These are phyloP conservation scores for Termitomyces sp. DNA, from an alignment of 768 basidiomycete genomes.

Conservation along the genomic window DNA sequence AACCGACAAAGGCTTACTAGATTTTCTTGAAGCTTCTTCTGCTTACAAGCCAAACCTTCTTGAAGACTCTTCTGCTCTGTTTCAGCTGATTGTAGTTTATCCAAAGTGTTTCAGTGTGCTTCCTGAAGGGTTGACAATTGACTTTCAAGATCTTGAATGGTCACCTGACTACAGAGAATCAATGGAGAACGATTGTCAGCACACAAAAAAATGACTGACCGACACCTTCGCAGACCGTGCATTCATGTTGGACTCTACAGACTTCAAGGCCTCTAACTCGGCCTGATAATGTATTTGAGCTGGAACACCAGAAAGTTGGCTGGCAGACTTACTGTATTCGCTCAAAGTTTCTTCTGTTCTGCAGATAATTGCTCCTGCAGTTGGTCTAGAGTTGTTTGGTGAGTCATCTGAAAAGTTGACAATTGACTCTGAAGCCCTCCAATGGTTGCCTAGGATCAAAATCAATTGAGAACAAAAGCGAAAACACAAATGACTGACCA, in stretches of 20 bases:
- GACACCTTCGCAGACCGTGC: too few species aligned
- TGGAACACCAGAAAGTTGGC: too few species aligned
- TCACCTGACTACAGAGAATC: too few species aligned
- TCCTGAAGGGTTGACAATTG: not conserved
- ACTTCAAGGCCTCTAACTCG: too few species aligned
- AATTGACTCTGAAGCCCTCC: not conserved
- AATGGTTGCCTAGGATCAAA: not conserved
- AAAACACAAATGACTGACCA: not conserved
- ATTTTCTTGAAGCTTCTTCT: not conserved
- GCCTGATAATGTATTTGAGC: too few species aligned
- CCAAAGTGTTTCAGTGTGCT: too few species aligned
- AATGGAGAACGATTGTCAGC: too few species aligned
- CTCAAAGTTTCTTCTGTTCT: not conserved
- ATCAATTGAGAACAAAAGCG: not conserved
- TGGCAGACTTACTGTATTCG: not conserved
- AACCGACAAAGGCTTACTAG: not conserved
- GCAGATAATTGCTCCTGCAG: not conserved
- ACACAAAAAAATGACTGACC: too few species aligned
- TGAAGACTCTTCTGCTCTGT: too few species aligned
- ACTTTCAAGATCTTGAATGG: not conserved
- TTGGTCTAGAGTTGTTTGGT: not conserved
- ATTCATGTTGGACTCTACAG: too few species aligned
- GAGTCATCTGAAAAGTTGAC: not conserved
- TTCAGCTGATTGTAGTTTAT: too few species aligned
- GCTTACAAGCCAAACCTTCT: not conserved